These are phyloP conservation scores for Lasiodiplodia citricola DNA, from an alignment of 2,329 filamentous ascomycete genomes.

Conservation along the genomic window DNA sequence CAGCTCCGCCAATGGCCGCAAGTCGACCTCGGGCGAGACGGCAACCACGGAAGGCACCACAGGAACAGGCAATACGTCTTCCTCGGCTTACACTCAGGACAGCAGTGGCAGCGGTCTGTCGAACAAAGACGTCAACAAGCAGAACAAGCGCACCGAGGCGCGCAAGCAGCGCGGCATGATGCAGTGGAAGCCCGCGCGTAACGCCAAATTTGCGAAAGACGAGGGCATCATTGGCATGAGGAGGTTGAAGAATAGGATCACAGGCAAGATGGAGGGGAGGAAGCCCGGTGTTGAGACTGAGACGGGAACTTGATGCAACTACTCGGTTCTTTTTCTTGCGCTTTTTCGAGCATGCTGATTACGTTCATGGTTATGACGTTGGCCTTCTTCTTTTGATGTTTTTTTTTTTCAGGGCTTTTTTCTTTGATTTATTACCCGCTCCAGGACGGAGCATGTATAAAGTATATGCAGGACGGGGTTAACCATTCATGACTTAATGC, in stretches of 20 bases:
- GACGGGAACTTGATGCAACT: not conserved
- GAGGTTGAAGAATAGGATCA: slow-evolving; percentile 77
- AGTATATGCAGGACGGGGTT: too few species aligned
- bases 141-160: slow-evolving; percentile 74
- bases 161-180: slow-evolving; percentile 88
- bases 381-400: too few species aligned
- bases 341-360: not conserved
- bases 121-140: slow-evolving; percentile 66
- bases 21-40: slow-evolving; percentile 34
- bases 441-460: too few species aligned
- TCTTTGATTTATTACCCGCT: too few species aligned
- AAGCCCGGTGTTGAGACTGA: slow-evolving; percentile 85
- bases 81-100: slow-evolving; percentile 31
- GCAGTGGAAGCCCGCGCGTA: slow-evolving; percentile 93
- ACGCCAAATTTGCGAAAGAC: slow-evolving; percentile 84
- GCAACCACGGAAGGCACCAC: too few species aligned
- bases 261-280: slow-evolving; percentile 72
- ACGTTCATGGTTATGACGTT: too few species aligned
- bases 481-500: too few species aligned
- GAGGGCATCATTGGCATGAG: slow-evolving; percentile 80
- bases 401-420: too few species aligned
- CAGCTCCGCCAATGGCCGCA: slow-evolving; percentile 28
- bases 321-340: not conserved
- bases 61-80: not conserved
- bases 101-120: slow-evolving; percentile 19